phyloP scores from a whole-genome alignment of 768 basidiomycete species.

The Pilatotrama ljubarskyi region DNA sequence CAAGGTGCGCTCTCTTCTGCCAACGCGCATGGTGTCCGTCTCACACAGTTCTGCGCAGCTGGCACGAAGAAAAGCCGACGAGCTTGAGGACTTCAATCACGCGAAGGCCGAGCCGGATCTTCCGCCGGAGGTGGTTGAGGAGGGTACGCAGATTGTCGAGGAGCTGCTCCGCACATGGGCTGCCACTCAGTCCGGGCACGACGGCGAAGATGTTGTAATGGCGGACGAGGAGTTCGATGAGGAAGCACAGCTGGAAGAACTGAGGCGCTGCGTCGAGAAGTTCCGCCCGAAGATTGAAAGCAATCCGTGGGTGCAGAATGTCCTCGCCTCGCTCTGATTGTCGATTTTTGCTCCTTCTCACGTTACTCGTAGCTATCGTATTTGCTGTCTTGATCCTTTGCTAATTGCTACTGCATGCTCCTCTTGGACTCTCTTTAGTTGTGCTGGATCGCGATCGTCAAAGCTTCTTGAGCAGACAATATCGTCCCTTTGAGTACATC shows the following conservation, averaged over 20 bases:
- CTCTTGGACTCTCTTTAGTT: not conserved
- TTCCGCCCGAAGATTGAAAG: constrained; percentile 70
- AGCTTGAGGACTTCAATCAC: constrained; percentile 78
- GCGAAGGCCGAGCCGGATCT: constrained; percentile 43
- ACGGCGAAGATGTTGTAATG: constrained; percentile 50
- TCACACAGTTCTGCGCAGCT: constrained; percentile 46
- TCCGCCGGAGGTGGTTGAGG: constrained; percentile 62
- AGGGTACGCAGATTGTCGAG: constrained; percentile 81
- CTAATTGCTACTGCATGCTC: not conserved
- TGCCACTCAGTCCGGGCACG: constrained; percentile 34
- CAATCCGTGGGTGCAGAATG: constrained; percentile 74
- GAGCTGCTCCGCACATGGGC: constrained; percentile 75
- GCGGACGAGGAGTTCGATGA: constrained; percentile 42
- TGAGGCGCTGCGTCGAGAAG: constrained; percentile 64
- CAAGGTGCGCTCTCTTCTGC: constrained; percentile 50
- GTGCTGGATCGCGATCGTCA: too few species aligned
- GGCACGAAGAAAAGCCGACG: constrained; percentile 90
- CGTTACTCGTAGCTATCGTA: constrained; percentile 7
- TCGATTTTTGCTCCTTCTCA: not conserved
- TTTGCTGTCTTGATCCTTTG: not conserved
- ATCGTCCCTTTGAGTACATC: too few species aligned
- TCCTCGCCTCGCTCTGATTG: constrained; percentile 41
- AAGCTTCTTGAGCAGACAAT: too few species aligned
- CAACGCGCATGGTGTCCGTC: not conserved
- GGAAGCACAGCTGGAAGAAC: constrained; percentile 40